These are phyloP conservation scores for Pogostemon cablin DNA, from an alignment of 257 asterid genomes.

Conservation along the genomic window DNA sequence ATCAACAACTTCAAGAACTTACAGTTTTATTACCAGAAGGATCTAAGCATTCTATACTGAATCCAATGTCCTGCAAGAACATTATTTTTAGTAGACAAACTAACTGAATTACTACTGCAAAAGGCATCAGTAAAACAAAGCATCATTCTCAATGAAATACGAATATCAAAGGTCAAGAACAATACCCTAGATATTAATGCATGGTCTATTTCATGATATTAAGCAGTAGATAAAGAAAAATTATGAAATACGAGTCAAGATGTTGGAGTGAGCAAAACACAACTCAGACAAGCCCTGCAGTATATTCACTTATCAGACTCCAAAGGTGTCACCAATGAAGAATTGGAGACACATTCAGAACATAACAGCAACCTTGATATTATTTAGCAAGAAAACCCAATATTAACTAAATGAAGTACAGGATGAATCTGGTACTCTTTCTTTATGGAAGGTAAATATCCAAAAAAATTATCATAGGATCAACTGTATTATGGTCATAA, in stretches of 20 bases:
- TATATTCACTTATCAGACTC: slow-evolving; percentile 17
- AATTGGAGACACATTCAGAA: background rate
- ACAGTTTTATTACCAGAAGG: slow-evolving; percentile 72
- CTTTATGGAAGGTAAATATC: slow-evolving; percentile 1
- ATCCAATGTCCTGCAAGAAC: slow-evolving; percentile 81
- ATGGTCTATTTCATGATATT: background rate
- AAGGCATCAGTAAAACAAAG: slow-evolving; percentile 25
- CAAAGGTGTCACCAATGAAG: background rate
- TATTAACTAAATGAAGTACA: background rate
- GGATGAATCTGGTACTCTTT: background rate
- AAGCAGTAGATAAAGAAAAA: background rate
- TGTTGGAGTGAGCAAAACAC: background rate
- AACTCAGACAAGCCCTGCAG: background rate
- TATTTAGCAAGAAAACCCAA: background rate
- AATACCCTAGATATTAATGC: background rate
- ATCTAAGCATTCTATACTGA: slow-evolving; percentile 82
- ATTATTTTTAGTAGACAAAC: slow-evolving; percentile 29
- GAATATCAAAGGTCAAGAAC: background rate
- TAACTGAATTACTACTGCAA: slow-evolving; percentile 24
- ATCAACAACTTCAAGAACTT: slow-evolving; percentile 39
- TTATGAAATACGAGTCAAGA: background rate
- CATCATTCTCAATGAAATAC: background rate
- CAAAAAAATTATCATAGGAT: background rate
- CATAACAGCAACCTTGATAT: background rate
- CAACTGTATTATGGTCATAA: background rate